phyloP scores from a whole-genome alignment of 768 basidiomycete species.

The Serpula lacrymans region DNA sequence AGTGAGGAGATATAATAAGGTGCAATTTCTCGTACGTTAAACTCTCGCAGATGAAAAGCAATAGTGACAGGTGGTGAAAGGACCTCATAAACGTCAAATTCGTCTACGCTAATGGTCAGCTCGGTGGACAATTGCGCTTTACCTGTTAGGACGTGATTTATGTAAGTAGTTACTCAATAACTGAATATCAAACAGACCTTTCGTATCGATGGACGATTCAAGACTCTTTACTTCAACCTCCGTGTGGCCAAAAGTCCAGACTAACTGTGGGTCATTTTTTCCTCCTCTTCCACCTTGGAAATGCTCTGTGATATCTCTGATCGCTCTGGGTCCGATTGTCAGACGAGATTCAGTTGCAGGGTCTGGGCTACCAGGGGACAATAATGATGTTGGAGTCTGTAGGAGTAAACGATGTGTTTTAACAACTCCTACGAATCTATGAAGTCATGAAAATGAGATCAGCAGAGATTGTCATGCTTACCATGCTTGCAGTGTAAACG shows the following conservation, averaged over 20 bases:
- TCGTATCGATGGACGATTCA: slow-evolving; percentile 62
- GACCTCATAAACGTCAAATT: slow-evolving; percentile 77
- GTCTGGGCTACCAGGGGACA: slow-evolving; percentile 67
- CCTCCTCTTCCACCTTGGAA: slow-evolving; percentile 62
- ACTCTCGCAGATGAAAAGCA: slow-evolving; percentile 80
- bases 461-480: slow-evolving; percentile 24
- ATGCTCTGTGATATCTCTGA: slow-evolving; percentile 80
- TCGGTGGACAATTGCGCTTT: slow-evolving; percentile 69
- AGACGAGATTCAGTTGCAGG: slow-evolving; percentile 57
- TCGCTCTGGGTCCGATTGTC: slow-evolving; percentile 66
- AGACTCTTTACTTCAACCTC: slow-evolving; percentile 70
- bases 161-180: not conserved
- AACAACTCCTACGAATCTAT: slow-evolving; percentile 54
- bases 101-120: slow-evolving; percentile 70
- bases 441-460: slow-evolving; percentile 3
- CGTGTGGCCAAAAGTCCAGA: slow-evolving; percentile 72
- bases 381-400: slow-evolving; percentile 51
- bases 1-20: slow-evolving; percentile 1
- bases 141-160: slow-evolving; percentile 33
- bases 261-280: slow-evolving; percentile 72
- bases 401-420: slow-evolving; percentile 79
- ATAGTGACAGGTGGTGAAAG: slow-evolving; percentile 60
- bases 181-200: slow-evolving; percentile 38
- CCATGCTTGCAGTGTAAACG: slow-evolving; percentile 84
- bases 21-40: slow-evolving; percentile 51